Evolutionary conservation across 306 rosid species (phyloP).

Genomic region (Cucumis sativus): Cucumber_9930_V3 NC_026658.2:2167001-2167500

Average conservation of each 20-base stretch:
- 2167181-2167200: conserved; percentile 6
- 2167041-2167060: conserved; percentile 8
- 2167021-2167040: conserved; percentile 7
- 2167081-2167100: conserved; percentile 1
- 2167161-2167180: background rate
- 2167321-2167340: background rate
- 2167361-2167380: background rate
- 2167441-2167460: background rate
- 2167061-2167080: conserved; percentile 2
- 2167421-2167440: background rate
- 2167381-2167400: background rate
- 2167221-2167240: background rate
- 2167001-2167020: background rate
- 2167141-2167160: background rate
- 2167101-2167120: background rate
- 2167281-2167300: background rate
- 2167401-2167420: background rate
- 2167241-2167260: background rate
- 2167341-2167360: background rate
- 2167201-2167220: background rate
- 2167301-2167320: background rate
- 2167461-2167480: background rate
- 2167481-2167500: background rate
- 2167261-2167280: background rate
- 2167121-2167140: background rate